Conservation (phyloP, 805 yeast genomes). For the Saccharomycopsis sp. region DNA sequence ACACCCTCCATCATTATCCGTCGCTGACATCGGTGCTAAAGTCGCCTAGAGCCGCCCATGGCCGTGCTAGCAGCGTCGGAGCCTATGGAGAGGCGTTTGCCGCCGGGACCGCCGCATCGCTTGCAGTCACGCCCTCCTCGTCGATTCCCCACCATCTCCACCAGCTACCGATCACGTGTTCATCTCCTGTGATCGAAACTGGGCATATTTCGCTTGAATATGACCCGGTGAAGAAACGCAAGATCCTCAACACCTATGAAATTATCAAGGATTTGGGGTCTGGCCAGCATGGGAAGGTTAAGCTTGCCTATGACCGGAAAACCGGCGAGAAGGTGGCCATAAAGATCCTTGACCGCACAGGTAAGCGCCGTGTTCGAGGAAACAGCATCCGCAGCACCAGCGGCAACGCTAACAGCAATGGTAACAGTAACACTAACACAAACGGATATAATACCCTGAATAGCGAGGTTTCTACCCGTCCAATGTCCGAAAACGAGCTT, state of each 20-base stretch:
- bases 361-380: conserved; percentile 26
- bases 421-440: background rate
- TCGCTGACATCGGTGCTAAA: background rate
- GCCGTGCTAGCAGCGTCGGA: background rate
- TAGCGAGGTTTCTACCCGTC: background rate
- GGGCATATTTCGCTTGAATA: conserved; percentile 72
- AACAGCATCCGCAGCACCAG: background rate
- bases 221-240: conserved; percentile 79
- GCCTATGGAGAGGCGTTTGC: background rate
- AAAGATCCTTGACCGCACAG: conserved; percentile 79
- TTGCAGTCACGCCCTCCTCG: background rate
- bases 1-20: background rate
- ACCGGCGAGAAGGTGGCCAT: conserved; percentile 74
- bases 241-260: conserved; percentile 84
- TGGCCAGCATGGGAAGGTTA: conserved; percentile 99
- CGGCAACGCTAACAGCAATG: background rate
- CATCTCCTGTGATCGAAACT: conserved; percentile 69
- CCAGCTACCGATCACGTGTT: conserved; percentile 10
- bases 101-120: too few relatives aligned
- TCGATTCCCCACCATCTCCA: background rate
- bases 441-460: background rate
- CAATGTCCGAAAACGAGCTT: conserved; percentile 48
- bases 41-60: background rate
- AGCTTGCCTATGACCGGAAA: conserved; percentile 73
- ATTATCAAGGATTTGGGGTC: conserved; percentile 80